Conservation (phyloP, 768 basidiomycete genomes). For the Boletellus sp. region DNA sequence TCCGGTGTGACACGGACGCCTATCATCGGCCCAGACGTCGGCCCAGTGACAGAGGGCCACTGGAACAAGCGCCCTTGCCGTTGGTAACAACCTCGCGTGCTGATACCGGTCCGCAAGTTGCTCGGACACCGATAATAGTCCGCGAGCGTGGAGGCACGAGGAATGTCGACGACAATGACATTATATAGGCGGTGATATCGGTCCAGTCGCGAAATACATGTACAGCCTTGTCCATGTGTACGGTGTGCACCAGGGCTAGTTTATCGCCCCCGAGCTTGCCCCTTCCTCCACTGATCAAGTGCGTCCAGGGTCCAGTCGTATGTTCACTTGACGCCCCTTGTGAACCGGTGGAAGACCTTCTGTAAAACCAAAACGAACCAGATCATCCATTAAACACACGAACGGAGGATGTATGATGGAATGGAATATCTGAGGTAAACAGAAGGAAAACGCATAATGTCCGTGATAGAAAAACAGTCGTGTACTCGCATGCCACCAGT, state of each 20-base stretch:
- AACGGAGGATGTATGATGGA: slow-evolving; percentile 5
- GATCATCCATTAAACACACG: slow-evolving; percentile 23
- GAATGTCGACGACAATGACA: too few relatives aligned
- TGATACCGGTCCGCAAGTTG: too few relatives aligned
- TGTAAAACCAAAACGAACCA: slow-evolving; percentile 14
- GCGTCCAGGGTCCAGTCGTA: not conserved
- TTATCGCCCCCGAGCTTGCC: not conserved
- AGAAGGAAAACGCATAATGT: not conserved
- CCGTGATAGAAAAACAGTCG: not conserved
- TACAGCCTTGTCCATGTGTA: slow-evolving; percentile 8
- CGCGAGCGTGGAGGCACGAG: too few relatives aligned
- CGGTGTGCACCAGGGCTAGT: slow-evolving; percentile 2
- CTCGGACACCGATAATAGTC: too few relatives aligned
- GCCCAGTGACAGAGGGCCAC: too few relatives aligned
- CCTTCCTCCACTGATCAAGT: not conserved
- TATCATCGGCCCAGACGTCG: too few relatives aligned
- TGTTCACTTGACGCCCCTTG: slow-evolving; percentile 23
- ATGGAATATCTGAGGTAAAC: slow-evolving; percentile 2
- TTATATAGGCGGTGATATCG: not conserved
- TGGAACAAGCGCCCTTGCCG: too few relatives aligned
- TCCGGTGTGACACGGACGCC: too few relatives aligned
- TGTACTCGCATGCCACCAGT: not conserved
- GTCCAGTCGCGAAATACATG: not conserved
- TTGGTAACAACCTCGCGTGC: too few relatives aligned
- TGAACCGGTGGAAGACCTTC: slow-evolving; percentile 28